A percentile compares a stretch with the other conserved stretches of the same genome.
Conservation (phyloP, 2,329 filamentous ascomycete species). For the Dactylellina haptotyla region DNA sequence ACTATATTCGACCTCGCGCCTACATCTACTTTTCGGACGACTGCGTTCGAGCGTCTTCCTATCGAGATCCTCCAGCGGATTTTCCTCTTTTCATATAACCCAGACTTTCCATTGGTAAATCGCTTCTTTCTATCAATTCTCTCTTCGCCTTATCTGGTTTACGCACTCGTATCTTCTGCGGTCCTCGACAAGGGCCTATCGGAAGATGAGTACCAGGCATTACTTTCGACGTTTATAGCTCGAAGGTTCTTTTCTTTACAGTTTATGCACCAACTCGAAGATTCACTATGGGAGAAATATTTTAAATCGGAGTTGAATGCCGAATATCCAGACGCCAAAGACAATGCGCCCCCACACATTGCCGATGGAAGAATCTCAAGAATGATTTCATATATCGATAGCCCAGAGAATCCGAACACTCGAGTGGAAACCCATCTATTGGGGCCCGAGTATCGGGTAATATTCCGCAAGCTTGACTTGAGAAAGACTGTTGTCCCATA, state of each 20-base stretch:
- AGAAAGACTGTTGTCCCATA: slow-evolving; percentile 14
- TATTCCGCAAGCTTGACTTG: slow-evolving; percentile 22
- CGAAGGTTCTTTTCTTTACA: slow-evolving; percentile 23
- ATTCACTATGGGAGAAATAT: slow-evolving; percentile 16
- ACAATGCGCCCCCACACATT: too few relatives aligned
- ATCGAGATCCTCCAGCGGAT: slow-evolving; percentile 50
- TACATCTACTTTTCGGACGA: slow-evolving; percentile 20
- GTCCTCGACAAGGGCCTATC: slow-evolving; percentile 30
- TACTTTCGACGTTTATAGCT: slow-evolving; percentile 14
- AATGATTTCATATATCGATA: background rate
- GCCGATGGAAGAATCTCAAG: too few relatives aligned
- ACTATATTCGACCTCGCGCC: slow-evolving; percentile 1
- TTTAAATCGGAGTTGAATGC: slow-evolving; percentile 5
- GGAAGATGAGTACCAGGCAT: slow-evolving; percentile 7
- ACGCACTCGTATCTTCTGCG: background rate
- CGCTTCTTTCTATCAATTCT: slow-evolving; percentile 26
- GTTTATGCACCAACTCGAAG: slow-evolving; percentile 15
- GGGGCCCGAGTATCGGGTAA: slow-evolving; percentile 12
- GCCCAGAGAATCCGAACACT: background rate
- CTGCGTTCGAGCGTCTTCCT: slow-evolving; percentile 43
- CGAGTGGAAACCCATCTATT: background rate
- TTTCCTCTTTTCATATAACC: slow-evolving; percentile 45
- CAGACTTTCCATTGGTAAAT: slow-evolving; percentile 26
- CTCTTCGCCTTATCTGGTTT: slow-evolving; percentile 32
- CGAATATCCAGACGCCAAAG: background rate